phyloP scores from a whole-genome alignment of 768 basidiomycete genomes.

The Podaxis carcinomalis region DNA sequence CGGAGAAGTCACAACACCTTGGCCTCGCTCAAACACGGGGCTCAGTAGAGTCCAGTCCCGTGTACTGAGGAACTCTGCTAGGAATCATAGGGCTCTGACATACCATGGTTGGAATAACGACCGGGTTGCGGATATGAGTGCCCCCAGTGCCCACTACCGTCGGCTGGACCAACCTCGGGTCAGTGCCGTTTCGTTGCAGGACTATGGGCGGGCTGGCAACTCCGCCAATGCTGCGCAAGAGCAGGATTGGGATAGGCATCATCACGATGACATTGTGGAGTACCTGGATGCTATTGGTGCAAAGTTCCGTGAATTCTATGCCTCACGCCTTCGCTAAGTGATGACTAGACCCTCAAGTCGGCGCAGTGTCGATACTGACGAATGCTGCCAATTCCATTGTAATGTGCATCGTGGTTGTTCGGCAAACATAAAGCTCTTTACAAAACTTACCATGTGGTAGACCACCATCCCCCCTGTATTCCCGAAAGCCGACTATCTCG shows the following conservation, averaged over 20 bases:
- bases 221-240: neutral
- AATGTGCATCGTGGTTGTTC: slow-evolving; percentile 38
- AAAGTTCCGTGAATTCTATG: slow-evolving; percentile 10
- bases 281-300: slow-evolving; percentile 77
- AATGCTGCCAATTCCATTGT: slow-evolving; percentile 80
- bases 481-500: slow-evolving; percentile 62
- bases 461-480: slow-evolving; percentile 68
- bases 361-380: slow-evolving; percentile 69
- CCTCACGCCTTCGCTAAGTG: slow-evolving; percentile 4
- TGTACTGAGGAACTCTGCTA: slow-evolving; percentile 6
- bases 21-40: neutral
- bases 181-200: neutral
- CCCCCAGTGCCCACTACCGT: neutral
- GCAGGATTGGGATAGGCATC: slow-evolving; percentile 29
- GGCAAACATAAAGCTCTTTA: neutral
- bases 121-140: slow-evolving; percentile 1
- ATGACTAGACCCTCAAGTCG: slow-evolving; percentile 61
- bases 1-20: neutral
- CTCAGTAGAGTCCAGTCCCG: slow-evolving; percentile 9
- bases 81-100: neutral
- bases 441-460: slow-evolving; percentile 25
- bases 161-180: neutral
- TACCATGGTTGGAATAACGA: neutral
- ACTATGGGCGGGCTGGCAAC: neutral
- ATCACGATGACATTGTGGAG: slow-evolving; percentile 80